Evolutionary conservation across 352 stramenopile genomes (phyloP), one percentile per base, ranked within the genome.

Genomic region (Pythium monospermum): DNA sequence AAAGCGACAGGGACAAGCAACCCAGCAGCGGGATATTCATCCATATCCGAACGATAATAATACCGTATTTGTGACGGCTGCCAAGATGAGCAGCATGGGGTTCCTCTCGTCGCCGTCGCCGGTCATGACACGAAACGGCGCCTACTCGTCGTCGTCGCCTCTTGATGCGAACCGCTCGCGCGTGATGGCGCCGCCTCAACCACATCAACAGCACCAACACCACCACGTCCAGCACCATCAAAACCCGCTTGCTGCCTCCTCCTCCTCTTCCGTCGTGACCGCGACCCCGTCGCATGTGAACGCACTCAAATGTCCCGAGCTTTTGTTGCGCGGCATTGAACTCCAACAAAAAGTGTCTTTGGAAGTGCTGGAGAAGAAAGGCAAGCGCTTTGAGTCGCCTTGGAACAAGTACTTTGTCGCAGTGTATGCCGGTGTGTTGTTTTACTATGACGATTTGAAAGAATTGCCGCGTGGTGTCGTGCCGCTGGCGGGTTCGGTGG

Each of bases 351-450:
- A 50, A 2, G 35, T 27, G 11, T 4, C 28, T 15, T 41, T 71
- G 25, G 26, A 58, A 21, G 31, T 26, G 37, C 56, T 71, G 21
- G 53, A 71, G 48, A 67, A 68, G 37, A 71, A 71, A 36, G 67
- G 64, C 47, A 73, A 76, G 57, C 58, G 63, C 30, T 76, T 76
- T 45, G 62, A 76, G 52, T 68, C 54, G 36, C 55, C 64, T 25
- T 76, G 67, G 67, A 36, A 64, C 45, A 43, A 59, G 37, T 76
- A 58, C 54, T 46, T 42, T 35, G 60, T 76, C 5, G 58, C 55
- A 23, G 12, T 76, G 8, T 71, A 63, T 43, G 60, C 52, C 8
- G 56, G 59, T 27, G 51, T 70, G 26, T 36, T 76, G 26, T 76
- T 71, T 27, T 76, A 71, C 42, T 76, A 71, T 31, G 63, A 71